Evolutionary conservation across 192 early-diverging fungal genomes (phyloP).

Genomic region (Haplosporangium gracile): DNA sequence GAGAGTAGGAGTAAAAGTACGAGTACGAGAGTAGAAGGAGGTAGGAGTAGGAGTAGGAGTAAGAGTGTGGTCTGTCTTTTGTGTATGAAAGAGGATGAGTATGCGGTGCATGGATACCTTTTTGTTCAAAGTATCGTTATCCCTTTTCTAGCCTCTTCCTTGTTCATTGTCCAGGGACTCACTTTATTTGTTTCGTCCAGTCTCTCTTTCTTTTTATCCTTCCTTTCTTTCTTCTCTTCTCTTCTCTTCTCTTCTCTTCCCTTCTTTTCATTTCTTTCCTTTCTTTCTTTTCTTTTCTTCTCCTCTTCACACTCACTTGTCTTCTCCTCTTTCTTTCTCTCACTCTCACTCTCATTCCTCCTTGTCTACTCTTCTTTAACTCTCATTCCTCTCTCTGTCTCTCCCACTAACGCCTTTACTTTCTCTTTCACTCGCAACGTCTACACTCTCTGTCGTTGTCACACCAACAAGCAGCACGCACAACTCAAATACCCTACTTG

Average conservation of each 20-base stretch:
- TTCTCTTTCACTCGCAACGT: neutral
- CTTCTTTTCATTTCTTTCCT: neutral
- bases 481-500: constrained; percentile 4
- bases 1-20: too few relatives aligned
- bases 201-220: neutral
- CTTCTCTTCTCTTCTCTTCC: neutral
- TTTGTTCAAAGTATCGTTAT: neutral
- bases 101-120: neutral
- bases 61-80: too few relatives aligned
- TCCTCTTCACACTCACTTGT: neutral
- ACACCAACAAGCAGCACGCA: neutral
- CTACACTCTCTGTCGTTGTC: neutral
- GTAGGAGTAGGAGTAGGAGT: too few relatives aligned
- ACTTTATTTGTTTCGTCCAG: constrained; percentile 1
- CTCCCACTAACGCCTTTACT: neutral
- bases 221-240: neutral
- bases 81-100: neutral
- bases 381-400: neutral
- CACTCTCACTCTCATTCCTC: neutral
- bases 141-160: neutral
- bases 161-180: neutral
- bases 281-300: neutral
- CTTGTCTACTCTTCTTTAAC: neutral
- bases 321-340: neutral
- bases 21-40: too few relatives aligned